Evolutionary conservation across 2,329 filamentous ascomycete genomes (phyloP), one percentile per base, ranked within the genome.

Genomic region (Trichoderma polysporum): DNA sequence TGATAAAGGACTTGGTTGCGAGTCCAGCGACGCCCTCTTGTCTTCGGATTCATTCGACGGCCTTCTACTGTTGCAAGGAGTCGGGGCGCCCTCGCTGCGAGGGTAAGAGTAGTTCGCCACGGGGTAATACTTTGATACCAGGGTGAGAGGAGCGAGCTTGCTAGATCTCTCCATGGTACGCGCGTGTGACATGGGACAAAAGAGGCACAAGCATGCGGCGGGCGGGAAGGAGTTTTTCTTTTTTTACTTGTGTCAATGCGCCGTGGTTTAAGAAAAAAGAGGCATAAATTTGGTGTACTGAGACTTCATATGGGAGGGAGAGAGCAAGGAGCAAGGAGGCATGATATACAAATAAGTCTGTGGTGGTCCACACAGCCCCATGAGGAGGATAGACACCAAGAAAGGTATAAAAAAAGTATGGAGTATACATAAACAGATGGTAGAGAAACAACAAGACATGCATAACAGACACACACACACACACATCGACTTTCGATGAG

Each of bases 1-100:
- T 27, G 83, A 85, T 35, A 45, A 8, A 6, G 83, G 84, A 29
- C 83, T 84, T 29, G 74, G 77, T 50, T 81, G 78, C 0, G 83
- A 85, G 35, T 77, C 80, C 37, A 83, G 71, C 3, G 84, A 86
- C 62, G 76, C 80, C 71, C 79, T 79, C 61, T 78, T 74, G 17
- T 72, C 70, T 37, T 49, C 45, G 69, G 72, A 59, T 45, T 27
- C 35, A 35, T 31, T 47, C 15, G 67, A 52, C 2, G 57, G 58
- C 10, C 45, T 25, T 25, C 37, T 50, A 56, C 39, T 67, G 31
- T 49, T 67, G 57, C 47, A 60, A 5, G 54, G 53, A 19, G 39
- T 47, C 59, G 72, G 61, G 59, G 69, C 63, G 57, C 71, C 65
- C 53, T 73, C 74, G 33, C 71, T 73, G 49, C 75, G 74, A 57